Evolutionary conservation across 1,284 basidiomycete species (phyloP).

Genomic region (Wallemia ichthyophaga): DNA sequence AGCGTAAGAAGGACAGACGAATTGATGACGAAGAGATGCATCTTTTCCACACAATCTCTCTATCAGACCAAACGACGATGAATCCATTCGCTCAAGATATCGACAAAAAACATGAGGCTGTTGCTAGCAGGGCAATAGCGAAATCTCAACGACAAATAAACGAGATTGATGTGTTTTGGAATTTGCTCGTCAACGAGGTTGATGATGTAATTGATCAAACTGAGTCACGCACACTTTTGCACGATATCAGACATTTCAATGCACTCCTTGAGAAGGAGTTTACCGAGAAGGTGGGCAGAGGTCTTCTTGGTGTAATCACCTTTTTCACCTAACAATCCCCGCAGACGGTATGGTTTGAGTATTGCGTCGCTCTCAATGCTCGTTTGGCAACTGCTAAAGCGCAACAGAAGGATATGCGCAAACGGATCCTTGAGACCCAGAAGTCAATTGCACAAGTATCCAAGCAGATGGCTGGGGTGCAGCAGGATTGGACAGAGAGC

Average conservation of each 20-base stretch:
- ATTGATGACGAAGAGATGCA: no score
- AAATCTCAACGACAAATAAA: neutral
- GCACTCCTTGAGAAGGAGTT: neutral
- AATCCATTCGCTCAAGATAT: neutral
- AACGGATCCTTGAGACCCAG: neutral
- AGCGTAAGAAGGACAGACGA: no score
- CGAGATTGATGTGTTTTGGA: neutral
- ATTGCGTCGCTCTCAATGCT: neutral
- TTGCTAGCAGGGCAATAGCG: neutral
- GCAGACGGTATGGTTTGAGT: neutral
- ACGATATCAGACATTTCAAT: neutral
- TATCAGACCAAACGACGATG: no score
- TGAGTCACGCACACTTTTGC: neutral
- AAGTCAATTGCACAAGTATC: neutral
- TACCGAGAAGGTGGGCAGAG: neutral
- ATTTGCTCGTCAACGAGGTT: neutral
- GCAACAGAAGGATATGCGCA: neutral
- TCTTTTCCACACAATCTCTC: no score
- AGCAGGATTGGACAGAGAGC: neutral
- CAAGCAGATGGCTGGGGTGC: neutral
- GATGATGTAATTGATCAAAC: neutral
- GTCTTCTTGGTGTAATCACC: no score
- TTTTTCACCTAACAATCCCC: no score
- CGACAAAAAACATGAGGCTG: neutral
- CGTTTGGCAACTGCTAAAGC: neutral